A percentile compares a stretch with the other conserved stretches of the same genome.
phyloP scores from a whole-genome alignment of 2,329 filamentous ascomycete genomes.

The Trichoderma sp. region DNA sequence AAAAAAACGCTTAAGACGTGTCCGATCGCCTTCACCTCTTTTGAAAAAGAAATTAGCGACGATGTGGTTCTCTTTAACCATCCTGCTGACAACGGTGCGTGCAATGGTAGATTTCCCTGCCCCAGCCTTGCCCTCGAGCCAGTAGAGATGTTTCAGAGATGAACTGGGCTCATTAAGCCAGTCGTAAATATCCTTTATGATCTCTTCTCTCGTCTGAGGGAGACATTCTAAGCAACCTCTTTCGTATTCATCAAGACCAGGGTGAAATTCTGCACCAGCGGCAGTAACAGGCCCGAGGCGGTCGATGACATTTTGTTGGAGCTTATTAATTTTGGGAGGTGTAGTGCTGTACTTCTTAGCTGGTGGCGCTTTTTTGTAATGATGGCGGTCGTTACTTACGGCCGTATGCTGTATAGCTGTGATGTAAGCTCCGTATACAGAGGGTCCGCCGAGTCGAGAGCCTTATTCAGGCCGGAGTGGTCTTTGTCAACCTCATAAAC shows the following conservation, averaged over 20 bases:
- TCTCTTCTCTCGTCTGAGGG: not conserved
- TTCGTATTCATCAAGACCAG: not conserved
- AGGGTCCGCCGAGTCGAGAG: not conserved
- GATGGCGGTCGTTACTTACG: not conserved
- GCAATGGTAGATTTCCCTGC: conserved; percentile 26
- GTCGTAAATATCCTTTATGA: not conserved
- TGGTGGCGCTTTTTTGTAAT: accelerated
- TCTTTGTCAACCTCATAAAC: conserved; percentile 17
- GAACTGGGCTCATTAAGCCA: not conserved
- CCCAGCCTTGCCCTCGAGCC: conserved; percentile 22
- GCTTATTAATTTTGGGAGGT: not conserved
- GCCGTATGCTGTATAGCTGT: not conserved
- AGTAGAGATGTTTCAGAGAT: conserved; percentile 11
- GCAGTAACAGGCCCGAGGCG: not conserved
- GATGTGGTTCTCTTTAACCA: conserved; percentile 6
- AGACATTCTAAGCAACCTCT: not conserved
- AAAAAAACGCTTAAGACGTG: conserved; percentile 37
- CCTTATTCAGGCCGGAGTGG: conserved; percentile 26
- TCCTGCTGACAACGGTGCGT: conserved; percentile 1
- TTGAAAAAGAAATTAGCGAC: conserved; percentile 38
- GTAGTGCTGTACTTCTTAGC: not conserved
- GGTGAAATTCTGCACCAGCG: not conserved
- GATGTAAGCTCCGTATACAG: conserved; percentile 8
- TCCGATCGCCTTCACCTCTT: conserved; percentile 34
- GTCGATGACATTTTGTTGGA: not conserved